Evolutionary conservation across 2,329 filamentous ascomycete genomes (phyloP), one percentile per base, ranked within the genome.

Genomic region (Aspergillus quadrilineatus): DNA sequence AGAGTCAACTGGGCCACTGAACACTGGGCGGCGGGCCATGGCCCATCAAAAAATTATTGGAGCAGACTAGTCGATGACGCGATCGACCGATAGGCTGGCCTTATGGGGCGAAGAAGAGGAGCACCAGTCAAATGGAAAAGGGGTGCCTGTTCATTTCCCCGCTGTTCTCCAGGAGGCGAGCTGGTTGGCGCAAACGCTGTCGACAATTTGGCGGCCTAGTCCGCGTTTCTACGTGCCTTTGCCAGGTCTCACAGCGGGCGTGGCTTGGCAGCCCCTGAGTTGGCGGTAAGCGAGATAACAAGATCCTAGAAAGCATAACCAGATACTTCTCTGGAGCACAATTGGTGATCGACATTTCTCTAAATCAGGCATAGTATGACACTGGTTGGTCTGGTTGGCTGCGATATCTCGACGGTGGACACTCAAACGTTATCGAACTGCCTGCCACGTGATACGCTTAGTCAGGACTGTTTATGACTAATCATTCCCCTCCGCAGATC

Each of bases 1-100:
- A 22, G 22, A 22, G 22, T 22, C 22, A 22, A 22, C 22, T 22
- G 22, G 22, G 22, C 22, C 22, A 22, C 22, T 8, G 34, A 36
- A 32, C n/a, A 6, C 12, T 6, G 17, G 12, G 6, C 12, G 29
- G 47, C 26, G 34, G 32, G 48, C 47, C 7, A 30, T 14, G 7
- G 34, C 9, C 34, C 34, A 37, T 37, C 34, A 37, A 14, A 14
- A 37, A 22, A 43, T 30, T 32, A 43, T 26, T 14, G 22, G 43
- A 53, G n/a, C 3, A 36, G 34, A 26, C 54, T 56, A 56, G 48
- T n/a, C 15, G 42, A 37, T 56, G 54, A 52, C 54, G 54, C 48
- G 54, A 56, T 56, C 12, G 22, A 22, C 22, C 14, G 41, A 30
- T 46, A 41, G 47, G 28, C 41, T 56, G 42, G 41, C 53, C 51